Percentiles rank a stretch among this genome's conserved stretches.
Conservation (phyloP, 768 basidiomycete species). For the Tylopilus rubrobrunneus region DNA sequence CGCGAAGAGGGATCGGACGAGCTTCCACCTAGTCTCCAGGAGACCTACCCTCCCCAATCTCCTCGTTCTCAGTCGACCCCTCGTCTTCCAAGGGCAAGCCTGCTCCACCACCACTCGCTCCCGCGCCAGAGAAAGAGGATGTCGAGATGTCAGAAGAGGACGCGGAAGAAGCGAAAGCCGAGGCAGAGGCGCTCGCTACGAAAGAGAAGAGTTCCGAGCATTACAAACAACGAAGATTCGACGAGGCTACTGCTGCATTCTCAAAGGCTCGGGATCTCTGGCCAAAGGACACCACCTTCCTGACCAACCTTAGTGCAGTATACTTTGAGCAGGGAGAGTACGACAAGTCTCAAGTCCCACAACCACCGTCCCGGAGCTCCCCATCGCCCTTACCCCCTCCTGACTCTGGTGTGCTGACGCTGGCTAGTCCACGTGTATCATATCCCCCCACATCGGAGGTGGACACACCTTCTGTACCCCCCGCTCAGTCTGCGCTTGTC, state of each 20-base stretch:
- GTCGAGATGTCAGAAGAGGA: slow-evolving; percentile 66
- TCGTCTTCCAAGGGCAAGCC: slow-evolving; percentile 39
- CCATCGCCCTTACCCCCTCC: slow-evolving; percentile 7
- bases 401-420: slow-evolving; percentile 6
- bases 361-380: slow-evolving; percentile 14
- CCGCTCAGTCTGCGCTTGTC: slow-evolving; percentile 31
- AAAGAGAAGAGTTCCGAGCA: slow-evolving; percentile 77
- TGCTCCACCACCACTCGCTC: slow-evolving; percentile 36
- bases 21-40: slow-evolving; percentile 56
- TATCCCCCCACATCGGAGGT: slow-evolving; percentile 19
- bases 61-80: slow-evolving; percentile 32
- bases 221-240: slow-evolving; percentile 86
- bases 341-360: slow-evolving; percentile 52
- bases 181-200: slow-evolving; percentile 72
- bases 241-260: slow-evolving; percentile 71
- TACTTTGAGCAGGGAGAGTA: slow-evolving; percentile 94
- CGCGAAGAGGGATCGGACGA: slow-evolving; percentile 84
- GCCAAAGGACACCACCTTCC: slow-evolving; percentile 91
- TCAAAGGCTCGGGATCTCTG: slow-evolving; percentile 87
- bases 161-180: slow-evolving; percentile 65
- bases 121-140: slow-evolving; percentile 49
- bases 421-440: slow-evolving; percentile 5
- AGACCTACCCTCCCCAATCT: slow-evolving; percentile 22
- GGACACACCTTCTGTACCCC: slow-evolving; percentile 28
- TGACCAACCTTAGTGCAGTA: slow-evolving; percentile 87